A percentile compares a stretch with the other conserved stretches of the same genome.
These are phyloP conservation scores for Oxytropis ochrocephala DNA, from an alignment of 306 rosid genomes.

Conservation along the genomic window DNA sequence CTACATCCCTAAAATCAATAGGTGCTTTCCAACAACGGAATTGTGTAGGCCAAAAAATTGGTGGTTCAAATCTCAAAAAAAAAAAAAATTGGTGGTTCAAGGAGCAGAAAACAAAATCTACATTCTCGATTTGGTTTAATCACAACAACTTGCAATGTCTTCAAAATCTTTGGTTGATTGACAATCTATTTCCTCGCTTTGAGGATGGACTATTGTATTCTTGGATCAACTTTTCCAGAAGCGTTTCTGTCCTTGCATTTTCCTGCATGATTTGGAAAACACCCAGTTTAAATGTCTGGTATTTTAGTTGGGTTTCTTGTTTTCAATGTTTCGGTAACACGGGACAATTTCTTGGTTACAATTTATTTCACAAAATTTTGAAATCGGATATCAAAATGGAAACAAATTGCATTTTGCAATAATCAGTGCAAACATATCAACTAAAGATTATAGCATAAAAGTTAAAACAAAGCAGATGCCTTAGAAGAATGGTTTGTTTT, in stretches of 20 bases:
- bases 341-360: neutral
- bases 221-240: conserved; percentile 47
- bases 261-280: conserved; percentile 44
- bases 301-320: neutral
- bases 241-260: conserved; percentile 58
- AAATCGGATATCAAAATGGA: neutral
- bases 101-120: conserved; percentile 3
- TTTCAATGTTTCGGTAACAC: neutral
- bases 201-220: neutral
- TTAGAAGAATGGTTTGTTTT: neutral
- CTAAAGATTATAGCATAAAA: neutral
- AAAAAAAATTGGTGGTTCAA: conserved; percentile 6
- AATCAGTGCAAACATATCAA: neutral
- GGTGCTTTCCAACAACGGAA: conserved; percentile 10
- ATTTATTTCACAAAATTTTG: neutral
- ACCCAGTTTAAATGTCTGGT: neutral
- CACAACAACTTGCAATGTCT: conserved; percentile 2
- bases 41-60: conserved; percentile 13
- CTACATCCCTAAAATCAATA: neutral
- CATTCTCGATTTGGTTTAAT: conserved; percentile 5
- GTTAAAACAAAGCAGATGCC: neutral
- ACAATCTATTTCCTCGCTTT: neutral
- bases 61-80: no score
- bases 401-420: neutral
- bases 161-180: conserved; percentile 1